phyloP scores from a whole-genome alignment of 208 protist species.

The Acanthamoeba triangularis region DNA sequence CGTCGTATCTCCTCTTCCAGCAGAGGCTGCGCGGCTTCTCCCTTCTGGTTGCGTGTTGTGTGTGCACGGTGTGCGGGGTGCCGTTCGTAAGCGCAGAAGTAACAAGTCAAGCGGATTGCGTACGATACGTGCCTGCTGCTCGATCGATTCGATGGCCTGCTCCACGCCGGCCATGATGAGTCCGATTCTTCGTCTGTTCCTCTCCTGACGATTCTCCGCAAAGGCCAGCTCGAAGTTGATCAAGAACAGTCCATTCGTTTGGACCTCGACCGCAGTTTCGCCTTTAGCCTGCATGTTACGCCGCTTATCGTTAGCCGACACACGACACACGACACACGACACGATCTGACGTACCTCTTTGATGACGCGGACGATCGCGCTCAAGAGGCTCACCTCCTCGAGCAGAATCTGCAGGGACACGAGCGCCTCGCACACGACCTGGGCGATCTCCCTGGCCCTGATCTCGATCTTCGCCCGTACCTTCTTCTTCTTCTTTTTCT shows the following conservation, averaged over 20 bases:
- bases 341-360: not conserved
- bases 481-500: not conserved
- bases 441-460: constrained; percentile 1
- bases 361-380: constrained; percentile 1
- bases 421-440: constrained; percentile 14
- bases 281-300: too few relatives aligned
- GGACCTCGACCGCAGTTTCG: not conserved
- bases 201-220: not conserved
- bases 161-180: not conserved
- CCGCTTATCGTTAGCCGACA: too few relatives aligned
- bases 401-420: constrained; percentile 43
- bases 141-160: not conserved
- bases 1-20: not conserved
- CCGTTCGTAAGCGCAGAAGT: too few relatives aligned
- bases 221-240: not conserved
- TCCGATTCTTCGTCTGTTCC: not conserved
- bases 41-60: not conserved
- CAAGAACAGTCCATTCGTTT: not conserved
- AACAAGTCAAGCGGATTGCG: too few relatives aligned
- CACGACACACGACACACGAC: too few relatives aligned
- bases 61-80: too few relatives aligned
- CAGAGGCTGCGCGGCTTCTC: not conserved
- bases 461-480: not conserved
- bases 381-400: constrained; percentile 8
- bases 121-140: not conserved